Evolutionary conservation across 78 protist species (phyloP), one percentile per base, ranked within the genome.

Genomic region (Trichosphaerium sp.): DNA sequence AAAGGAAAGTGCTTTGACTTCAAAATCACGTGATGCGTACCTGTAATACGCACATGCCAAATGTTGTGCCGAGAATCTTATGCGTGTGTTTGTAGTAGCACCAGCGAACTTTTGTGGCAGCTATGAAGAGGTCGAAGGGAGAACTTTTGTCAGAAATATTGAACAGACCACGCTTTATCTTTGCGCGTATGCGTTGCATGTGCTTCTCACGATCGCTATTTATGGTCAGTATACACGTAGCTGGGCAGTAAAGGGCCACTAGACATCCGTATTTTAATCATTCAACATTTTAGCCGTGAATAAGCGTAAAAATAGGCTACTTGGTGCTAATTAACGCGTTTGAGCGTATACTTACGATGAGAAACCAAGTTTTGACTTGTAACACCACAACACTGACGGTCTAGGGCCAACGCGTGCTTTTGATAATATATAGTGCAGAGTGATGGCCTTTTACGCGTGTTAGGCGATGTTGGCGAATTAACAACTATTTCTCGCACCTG

Each of bases 361-460:
- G 74, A 92, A 83, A 26, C 85, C 83, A 49, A 89, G 79, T 23
- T 92, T 94, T 54, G 88, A 83, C 80, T 96, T 93, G 80, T 92
- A 94, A 80, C 99, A 97, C 98, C 98, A 97, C 31, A 97, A 77
- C 8, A 97, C 95, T 0, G 72, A 43, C n/a, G 97, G 97, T 18
- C 96, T 69, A 6, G 86, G 71, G 69, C 69, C 69, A 18, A 79
- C 87, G 0, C 54, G 8, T 8, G 94, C 87, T 58, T 89, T 91
- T 28, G 88, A 56, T 12, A 96, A 83, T 49, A 97, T 91, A 80
- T 89, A 80, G 73, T 96, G 98, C 5, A 97, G 84, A 66, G 94
- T 93, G 34, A 79, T 89, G 0, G 91, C 76, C 81, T 82, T 60
- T 43, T 15, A 29, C 26, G n/a, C 32, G 8, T 48, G 7, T n/a